Evolutionary conservation across 2,329 filamentous ascomycete genomes (phyloP), one percentile per base, ranked within the genome.

Genomic region (Fusarium duplospermum): DNA sequence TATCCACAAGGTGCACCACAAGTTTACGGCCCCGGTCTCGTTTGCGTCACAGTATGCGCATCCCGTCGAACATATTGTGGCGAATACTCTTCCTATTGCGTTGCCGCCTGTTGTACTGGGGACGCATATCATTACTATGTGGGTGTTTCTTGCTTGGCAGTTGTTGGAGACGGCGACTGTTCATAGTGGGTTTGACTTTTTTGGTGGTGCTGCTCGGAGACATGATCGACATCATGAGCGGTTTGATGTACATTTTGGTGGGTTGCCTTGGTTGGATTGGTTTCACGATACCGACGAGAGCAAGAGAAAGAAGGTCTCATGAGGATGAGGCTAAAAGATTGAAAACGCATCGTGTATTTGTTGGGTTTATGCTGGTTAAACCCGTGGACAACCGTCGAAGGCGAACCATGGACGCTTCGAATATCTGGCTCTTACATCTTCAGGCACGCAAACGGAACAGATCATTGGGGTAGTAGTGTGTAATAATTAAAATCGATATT

Each of bases 151-250:
- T 50, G 84, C 82, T 0, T 83, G 81, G 16, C 85, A 87, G 79
- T 81, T 90, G 6, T 66, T 87, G 3, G 86, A 89, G 78, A 89
- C 89, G 52, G 81, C 83, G 4, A 87, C 85, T 1, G 88, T 89
- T 63, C 88, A 90, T 77, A 89, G 87, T 68, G 89, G 89, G 8
- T 90, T 88, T 76, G 87, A 90, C 61, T 89, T 89, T 72, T 84
- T 89, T 18, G 76, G 66, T 69, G 83, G 83, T 66, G 83, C 77
- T 63, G 88, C 88, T 0, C 82, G 81, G 71, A 85, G 84, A 77
- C 89, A 91, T 79, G 89, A 91, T 79, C 78, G 85, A 33, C 89
- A 91, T 73, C 89, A 90, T 79, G 87, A 89, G 82, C 84, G 85
- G 71, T 90, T 90, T 73, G 84, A 85, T 65, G 80, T 89, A 16